phyloP scores from a whole-genome alignment of 2,329 filamentous ascomycete genomes.

The Helotiales sp. region DNA sequence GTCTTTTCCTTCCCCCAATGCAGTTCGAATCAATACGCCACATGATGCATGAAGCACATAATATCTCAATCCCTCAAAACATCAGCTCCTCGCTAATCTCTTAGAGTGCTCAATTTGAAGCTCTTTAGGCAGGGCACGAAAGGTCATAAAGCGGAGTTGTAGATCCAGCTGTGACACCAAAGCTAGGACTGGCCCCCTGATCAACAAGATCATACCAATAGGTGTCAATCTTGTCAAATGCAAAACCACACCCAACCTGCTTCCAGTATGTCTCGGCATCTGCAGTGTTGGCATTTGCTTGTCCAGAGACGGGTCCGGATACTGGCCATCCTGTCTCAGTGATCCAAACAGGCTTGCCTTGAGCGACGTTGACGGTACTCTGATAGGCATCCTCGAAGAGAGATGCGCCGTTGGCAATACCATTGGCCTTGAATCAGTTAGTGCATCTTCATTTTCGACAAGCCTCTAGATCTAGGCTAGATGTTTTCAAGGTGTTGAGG shows the following conservation, averaged over 20 bases:
- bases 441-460: no score
- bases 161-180: slow-evolving; percentile 39
- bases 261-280: slow-evolving; percentile 10
- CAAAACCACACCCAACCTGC: slow-evolving; percentile 18
- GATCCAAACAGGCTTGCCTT: slow-evolving; percentile 5
- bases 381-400: slow-evolving; percentile 7
- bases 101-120: no score
- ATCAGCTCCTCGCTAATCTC: no score
- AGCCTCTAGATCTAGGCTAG: no score
- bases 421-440: slow-evolving; percentile 4
- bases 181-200: slow-evolving; percentile 18
- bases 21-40: no score
- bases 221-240: slow-evolving; percentile 23
- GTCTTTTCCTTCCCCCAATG: no score
- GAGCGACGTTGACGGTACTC: not conserved
- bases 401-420: slow-evolving; percentile 1
- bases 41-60: no score
- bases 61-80: no score
- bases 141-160: no score
- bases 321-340: slow-evolving; percentile 14
- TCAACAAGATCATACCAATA: slow-evolving; percentile 12
- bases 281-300: not conserved
- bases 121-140: no score
- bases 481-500: no score
- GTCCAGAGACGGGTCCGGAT: not conserved